Base-by-base conservation (phyloP, 2,329 filamentous ascomycete genomes). In the Mycosphaerella sp. region DNA sequence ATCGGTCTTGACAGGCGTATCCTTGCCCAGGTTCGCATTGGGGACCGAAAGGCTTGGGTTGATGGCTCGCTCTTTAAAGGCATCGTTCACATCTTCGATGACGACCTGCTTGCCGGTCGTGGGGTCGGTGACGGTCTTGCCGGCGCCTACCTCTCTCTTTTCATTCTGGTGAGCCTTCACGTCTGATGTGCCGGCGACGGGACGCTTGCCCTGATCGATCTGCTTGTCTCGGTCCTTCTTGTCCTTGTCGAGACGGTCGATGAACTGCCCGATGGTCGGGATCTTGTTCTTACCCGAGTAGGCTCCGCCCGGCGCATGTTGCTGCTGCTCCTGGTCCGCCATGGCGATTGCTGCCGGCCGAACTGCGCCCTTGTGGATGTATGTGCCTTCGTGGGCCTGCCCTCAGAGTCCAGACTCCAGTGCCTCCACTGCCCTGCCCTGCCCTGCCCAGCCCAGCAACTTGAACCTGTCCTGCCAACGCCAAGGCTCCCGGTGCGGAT, bases 241-340 rank as follows among this genome's bases (percentile, higher is more conserved):
- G 60, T 94, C 83, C 47, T 71, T 75, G 68, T 95, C 90, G 32
- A 96, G 77, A 57, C 79, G 79, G 47, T 87, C 79, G 59, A 95
- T 78, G 59, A 95, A 94, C 68, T 91, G 80, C 65, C 85, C 83
- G 59, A 96, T 86, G 50, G 89, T 95, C 6, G 91, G 91, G 47
- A 97, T 82, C 18, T 87, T 86, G 68, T 95, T 95, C 53, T 70
- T 71, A 45, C 85, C 89, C 27, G 87, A 91, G 75, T 94, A 96
- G 67, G 89, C 85, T 63, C 72, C 73, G 4, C 86, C 82, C 60
- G 56, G 42, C 10, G 54, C 54, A 14, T 44, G 41, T 46, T 54
- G 53, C 45, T 57, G 52, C 28, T 54, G 49, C 35, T n/a, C n/a
- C n/a, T 56, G 42, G 43, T 54, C 39, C 34, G 48, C 48, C 48